Evolutionary conservation across 306 rosid species (phyloP).

Genomic region (Citrullus amarus): DNA sequence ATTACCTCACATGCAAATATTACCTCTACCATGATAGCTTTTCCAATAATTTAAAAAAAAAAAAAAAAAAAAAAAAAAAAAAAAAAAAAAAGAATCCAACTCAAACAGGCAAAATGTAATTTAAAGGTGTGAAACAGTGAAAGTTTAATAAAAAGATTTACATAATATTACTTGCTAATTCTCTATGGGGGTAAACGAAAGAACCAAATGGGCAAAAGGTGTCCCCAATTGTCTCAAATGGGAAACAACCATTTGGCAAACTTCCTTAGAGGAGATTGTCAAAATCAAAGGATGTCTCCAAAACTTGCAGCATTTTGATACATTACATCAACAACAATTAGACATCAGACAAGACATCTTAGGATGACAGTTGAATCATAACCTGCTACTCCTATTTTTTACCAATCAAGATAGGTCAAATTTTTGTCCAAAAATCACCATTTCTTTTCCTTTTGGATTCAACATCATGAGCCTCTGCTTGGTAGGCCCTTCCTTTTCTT

Average conservation of each 20-base stretch:
- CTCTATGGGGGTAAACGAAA: background rate
- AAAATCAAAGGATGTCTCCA: background rate
- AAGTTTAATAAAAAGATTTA: background rate
- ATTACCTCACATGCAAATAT: background rate
- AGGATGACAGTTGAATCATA: conserved; percentile 23
- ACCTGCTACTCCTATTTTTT: background rate
- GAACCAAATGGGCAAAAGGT: too few relatives aligned
- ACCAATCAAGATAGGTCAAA: background rate
- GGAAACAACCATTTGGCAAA: background rate
- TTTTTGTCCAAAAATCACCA: background rate
- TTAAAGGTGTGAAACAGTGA: background rate
- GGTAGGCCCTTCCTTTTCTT: background rate
- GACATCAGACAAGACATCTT: background rate
- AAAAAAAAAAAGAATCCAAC: background rate
- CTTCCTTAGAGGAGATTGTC: background rate
- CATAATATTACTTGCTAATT: background rate
- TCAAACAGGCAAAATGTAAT: background rate
- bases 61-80: background rate
- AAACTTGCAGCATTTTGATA: background rate
- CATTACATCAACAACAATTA: background rate
- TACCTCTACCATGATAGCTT: background rate
- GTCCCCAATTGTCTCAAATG: background rate
- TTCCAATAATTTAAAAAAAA: background rate
- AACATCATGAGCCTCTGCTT: background rate
- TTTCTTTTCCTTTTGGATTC: background rate